Evolutionary conservation across 1,284 basidiomycete species (phyloP), one percentile per base, ranked within the genome.

Genomic region (Heliocybe sulcata): DNA sequence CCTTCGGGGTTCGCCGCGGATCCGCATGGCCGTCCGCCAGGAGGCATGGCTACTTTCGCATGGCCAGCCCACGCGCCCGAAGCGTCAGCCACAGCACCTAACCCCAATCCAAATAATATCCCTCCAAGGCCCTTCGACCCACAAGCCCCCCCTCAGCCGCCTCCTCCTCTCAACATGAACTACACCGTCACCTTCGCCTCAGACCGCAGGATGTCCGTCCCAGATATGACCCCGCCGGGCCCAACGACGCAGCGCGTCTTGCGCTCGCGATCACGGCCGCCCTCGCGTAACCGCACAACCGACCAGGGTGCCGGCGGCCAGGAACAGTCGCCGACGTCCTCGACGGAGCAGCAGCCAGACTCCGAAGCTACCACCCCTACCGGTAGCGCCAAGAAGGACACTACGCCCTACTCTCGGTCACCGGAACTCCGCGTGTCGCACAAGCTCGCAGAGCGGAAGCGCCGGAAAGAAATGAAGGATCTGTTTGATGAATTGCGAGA

Each of bases 401-500:
- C 76, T 20, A 90, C 91, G 12, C 92, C 93, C 3, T 98, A 97
- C 70, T 94, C 94, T 54, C 87, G 94, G 57, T 94, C 91, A 0
- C 94, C 94, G 2, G 94, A 98, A 68, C 77, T 98, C 45, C 83
- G 94, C 54, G 83, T 97, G 45, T 94, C 90, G 12, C 94, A 98
- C 73, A 97, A 97, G 67, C 81, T 97, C 20, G 94, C 94, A 1
- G 94, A 98, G 72, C 77, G 94, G 58, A 97, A 98, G 71, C 77
- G 94, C 61, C 80, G 94, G 67, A 96, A 94, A 73, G 94, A 98
- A 72, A 98, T 98, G 94, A 95, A 95, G 67, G 94, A 97, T 58
- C 70, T 98, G 51, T 98, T 97, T 66, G 94, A 98, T 63, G 94
- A 98, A 69, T 73, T 98, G 57, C 81, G 92, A 55, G 94, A 95